phyloP scores from a whole-genome alignment of 345 rosid species.

The Carallia brachiata region DNA sequence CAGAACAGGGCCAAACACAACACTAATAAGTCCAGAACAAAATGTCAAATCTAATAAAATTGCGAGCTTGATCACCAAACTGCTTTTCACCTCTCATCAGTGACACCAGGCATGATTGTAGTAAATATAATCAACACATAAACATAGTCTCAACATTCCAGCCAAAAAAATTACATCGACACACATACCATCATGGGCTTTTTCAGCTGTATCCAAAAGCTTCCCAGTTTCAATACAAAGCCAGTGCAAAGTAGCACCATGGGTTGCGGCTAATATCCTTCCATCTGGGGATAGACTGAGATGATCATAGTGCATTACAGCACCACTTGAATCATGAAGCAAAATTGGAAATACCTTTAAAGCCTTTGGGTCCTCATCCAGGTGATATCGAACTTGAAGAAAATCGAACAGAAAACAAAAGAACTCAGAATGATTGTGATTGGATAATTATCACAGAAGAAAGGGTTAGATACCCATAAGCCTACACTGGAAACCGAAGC shows the following conservation, averaged over 20 bases:
- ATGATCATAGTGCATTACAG: conserved; percentile 71
- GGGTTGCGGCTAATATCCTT: conserved; percentile 72
- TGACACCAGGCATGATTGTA: too few relatives aligned
- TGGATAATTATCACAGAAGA: neutral
- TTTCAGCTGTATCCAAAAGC: conserved; percentile 83
- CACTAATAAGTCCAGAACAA: too few relatives aligned
- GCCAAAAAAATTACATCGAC: neutral
- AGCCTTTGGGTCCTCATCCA: conserved; percentile 97
- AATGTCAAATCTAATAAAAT: too few relatives aligned
- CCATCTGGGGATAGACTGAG: conserved; percentile 89
- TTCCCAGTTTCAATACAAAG: conserved; percentile 76
- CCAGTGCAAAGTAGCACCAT: conserved; percentile 86
- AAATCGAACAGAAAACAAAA: conserved; percentile 13
- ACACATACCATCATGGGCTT: conserved; percentile 75
- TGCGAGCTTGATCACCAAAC: too few relatives aligned
- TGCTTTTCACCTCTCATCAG: too few relatives aligned
- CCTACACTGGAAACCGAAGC: neutral
- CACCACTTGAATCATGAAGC: conserved; percentile 58
- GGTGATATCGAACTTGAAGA: conserved; percentile 78
- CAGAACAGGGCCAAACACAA: too few relatives aligned
- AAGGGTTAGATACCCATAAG: neutral
- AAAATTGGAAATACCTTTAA: conserved; percentile 86
- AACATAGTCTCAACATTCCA: neutral
- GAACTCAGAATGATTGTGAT: conserved; percentile 12
- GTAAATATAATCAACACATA: neutral